Evolutionary conservation across 148 eudicot genomes (phyloP).

Genomic region (Rhododendron henanense): DNA sequence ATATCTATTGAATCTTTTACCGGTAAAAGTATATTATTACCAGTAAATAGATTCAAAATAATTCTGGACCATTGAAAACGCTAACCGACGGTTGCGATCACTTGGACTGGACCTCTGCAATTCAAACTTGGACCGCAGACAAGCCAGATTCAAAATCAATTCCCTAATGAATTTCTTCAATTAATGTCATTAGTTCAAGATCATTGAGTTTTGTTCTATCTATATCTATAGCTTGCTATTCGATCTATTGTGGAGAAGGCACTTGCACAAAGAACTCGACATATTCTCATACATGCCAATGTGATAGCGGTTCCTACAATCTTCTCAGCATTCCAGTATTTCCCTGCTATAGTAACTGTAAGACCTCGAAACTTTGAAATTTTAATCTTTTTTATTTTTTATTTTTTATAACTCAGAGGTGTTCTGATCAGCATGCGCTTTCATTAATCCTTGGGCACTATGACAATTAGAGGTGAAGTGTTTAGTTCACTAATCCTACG

Average conservation of each 20-base stretch:
- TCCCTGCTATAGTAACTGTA: constrained; percentile 75
- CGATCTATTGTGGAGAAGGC: constrained; percentile 74
- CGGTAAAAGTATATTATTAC: no score
- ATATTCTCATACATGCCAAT: constrained; percentile 46
- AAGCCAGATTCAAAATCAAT: no score
- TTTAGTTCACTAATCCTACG: no score
- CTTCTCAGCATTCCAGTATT: constrained; percentile 46
- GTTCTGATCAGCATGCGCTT: not conserved
- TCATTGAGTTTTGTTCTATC: not conserved
- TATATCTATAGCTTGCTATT: constrained; percentile 51
- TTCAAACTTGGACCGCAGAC: no score
- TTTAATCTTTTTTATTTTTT: not conserved
- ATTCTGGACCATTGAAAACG: no score
- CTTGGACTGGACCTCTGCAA: no score
- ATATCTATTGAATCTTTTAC: no score
- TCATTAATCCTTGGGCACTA: not conserved
- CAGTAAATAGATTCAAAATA: no score
- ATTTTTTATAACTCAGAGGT: not conserved
- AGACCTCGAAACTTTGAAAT: constrained; percentile 14
- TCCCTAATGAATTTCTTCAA: no score
- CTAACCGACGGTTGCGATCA: no score
- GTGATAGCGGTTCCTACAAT: constrained; percentile 51
- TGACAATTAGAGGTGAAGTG: no score
- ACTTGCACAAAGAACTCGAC: constrained; percentile 44
- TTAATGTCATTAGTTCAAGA: not conserved